Conservation (phyloP, 768 basidiomycete species). For the Sarcomyxa edulis region DNA sequence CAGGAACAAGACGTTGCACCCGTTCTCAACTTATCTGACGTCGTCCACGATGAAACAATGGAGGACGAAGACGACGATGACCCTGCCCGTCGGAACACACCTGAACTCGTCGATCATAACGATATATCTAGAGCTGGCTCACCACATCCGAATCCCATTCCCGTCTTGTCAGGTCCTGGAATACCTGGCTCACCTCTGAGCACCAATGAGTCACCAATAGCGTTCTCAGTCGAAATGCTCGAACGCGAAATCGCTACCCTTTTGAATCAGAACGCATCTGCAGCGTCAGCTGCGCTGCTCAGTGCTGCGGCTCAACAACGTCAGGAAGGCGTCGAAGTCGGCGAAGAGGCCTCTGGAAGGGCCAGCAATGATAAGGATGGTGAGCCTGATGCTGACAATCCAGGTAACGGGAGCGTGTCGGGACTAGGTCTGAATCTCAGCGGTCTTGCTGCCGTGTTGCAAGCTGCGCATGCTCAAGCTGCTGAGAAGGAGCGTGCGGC, state of each 20-base stretch:
- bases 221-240: conserved; percentile 68
- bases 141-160: conserved; percentile 18
- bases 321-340: conserved; percentile 40
- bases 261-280: conserved; percentile 70
- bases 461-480: conserved; percentile 67
- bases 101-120: conserved; percentile 24
- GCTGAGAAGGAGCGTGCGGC: conserved; percentile 40
- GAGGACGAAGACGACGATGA: conserved; percentile 60
- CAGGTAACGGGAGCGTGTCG: conserved; percentile 26
- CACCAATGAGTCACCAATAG: conserved; percentile 37
- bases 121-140: conserved; percentile 15
- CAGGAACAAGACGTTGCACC: no score
- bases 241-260: conserved; percentile 75
- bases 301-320: conserved; percentile 67
- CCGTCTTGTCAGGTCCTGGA: conserved; percentile 33
- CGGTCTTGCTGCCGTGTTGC: conserved; percentile 73
- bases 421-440: conserved; percentile 53
- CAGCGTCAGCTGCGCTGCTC: conserved; percentile 58
- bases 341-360: conserved; percentile 16
- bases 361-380: conserved; percentile 21
- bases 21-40: conserved; percentile 74
- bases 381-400: conserved; percentile 4
- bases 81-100: conserved; percentile 22
- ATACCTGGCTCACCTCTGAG: conserved; percentile 30
- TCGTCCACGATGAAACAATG: conserved; percentile 76